Conservation (phyloP, 148 eudicot genomes). For the Vaccinium macrocarpon region DNA sequence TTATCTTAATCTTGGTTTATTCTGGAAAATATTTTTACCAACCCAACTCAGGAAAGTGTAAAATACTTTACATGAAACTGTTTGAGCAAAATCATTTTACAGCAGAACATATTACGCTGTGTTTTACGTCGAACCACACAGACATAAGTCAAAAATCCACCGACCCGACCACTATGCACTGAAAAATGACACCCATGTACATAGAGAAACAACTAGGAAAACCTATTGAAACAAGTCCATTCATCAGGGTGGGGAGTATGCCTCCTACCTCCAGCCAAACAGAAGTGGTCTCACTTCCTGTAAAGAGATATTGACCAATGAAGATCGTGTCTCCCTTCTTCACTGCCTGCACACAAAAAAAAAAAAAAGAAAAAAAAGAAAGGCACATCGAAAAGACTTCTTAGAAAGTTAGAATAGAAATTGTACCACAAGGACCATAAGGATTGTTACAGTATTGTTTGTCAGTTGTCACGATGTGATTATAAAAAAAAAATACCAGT, state of each 20-base stretch:
- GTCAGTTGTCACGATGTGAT: background rate
- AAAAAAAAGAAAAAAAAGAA: background rate
- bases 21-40: background rate
- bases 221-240: constrained; percentile 5
- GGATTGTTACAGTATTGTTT: background rate
- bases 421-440: background rate
- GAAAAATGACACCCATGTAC: background rate
- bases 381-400: background rate
- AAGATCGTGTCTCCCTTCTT: constrained; percentile 95
- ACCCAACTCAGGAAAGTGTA: background rate
- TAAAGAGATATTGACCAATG: constrained; percentile 91
- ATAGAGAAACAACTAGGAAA: background rate
- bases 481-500: too few species aligned
- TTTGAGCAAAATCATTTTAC: background rate
- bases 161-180: background rate
- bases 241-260: background rate
- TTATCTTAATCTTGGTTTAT: too few species aligned
- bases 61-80: background rate
- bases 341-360: constrained; percentile 60
- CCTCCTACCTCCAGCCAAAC: constrained; percentile 95
- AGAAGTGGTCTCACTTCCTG: constrained; percentile 97
- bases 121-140: background rate
- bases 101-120: background rate
- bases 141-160: background rate
- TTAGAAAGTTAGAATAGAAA: constrained; percentile 11